Evolutionary conservation across 2,329 filamentous ascomycete genomes (phyloP).

Genomic region (Cryphonectria carpinicola): DNA sequence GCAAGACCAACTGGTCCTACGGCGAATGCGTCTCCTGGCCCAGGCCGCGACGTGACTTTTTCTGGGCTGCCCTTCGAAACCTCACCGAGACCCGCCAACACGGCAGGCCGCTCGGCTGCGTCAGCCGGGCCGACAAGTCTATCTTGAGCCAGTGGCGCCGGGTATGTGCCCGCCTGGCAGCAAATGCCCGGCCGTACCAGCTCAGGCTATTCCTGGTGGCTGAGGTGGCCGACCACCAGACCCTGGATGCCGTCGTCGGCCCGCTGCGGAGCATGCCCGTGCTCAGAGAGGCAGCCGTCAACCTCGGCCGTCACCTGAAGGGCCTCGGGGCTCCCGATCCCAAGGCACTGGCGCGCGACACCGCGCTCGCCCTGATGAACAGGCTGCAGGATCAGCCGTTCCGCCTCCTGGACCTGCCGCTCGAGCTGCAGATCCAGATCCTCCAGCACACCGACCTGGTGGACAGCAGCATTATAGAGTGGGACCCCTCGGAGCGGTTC

Average conservation of each 20-base stretch:
- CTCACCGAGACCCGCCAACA: not conserved
- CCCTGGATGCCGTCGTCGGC: not conserved
- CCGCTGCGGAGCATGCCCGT: constrained; percentile 1
- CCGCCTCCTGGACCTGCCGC: constrained; percentile 3
- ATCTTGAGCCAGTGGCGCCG: not conserved
- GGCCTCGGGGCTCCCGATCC: not conserved
- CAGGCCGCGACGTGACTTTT: not conserved
- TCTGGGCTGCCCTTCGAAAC: not conserved
- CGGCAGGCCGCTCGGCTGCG: not conserved
- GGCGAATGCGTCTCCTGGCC: not conserved
- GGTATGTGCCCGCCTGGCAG: not conserved
- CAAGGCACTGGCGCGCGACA: not conserved
- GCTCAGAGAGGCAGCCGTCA: not conserved
- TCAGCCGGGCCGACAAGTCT: constrained; percentile 1
- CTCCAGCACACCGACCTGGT: not conserved
- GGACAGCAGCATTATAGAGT: not conserved
- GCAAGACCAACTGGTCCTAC: not conserved
- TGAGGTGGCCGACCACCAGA: not conserved
- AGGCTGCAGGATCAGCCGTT: not conserved
- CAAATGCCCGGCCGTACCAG: not conserved
- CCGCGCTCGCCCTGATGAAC: not conserved
- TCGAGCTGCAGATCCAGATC: not conserved
- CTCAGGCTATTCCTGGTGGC: not conserved
- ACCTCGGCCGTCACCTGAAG: not conserved
- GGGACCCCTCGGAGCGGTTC: constrained; percentile 6